Base-by-base conservation (phyloP, 2,329 filamentous ascomycete species). In the Calonectria crousiana region DNA sequence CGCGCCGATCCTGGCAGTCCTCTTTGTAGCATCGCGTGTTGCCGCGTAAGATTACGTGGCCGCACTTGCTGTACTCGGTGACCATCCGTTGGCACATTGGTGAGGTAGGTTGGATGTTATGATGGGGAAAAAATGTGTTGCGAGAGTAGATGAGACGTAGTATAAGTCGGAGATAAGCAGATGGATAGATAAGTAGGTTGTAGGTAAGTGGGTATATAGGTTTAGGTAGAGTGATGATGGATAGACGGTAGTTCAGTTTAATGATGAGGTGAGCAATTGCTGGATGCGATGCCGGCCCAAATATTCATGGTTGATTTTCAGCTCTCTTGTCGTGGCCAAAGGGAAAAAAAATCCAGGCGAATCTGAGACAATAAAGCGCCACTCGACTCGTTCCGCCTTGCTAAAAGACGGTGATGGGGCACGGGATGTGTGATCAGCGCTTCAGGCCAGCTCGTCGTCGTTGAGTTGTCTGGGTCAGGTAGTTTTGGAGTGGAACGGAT, bases 21-120 rank as follows among this genome's bases (percentile, higher is more conserved):
- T 81, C 80, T 52, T 75, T 73, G 67, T 82, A 85, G 77, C 84
- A 86, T 74, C 80, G 78, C 14, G 84, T 84, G 65, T 81, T 83
- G 62, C 84, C 84, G 34, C 84, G 78, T 49, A 79, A 76, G 53
- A 84, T 80, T 52, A 78, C 81, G 77, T 86, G 84, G 68, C 83
- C 82, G 80, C 84, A 86, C 70, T 78, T 78, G 56, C 56, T 62
- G 71, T 86, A 83, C 69, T 85, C 81, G 75, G 84, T 78, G 38
- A 84, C 32, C 52, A 78, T 81, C 52, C 78, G 81, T 60, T 79
- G 81, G 72, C 84, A 86, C 84, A 86, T 86, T 60, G 28, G 51
- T 34, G 62, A 34, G 18, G 58, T 34, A 23, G n/a, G 60, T 10
- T 56, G 66, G 51, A n/a, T 34, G 23, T 69, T 53, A 18, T 28